Evolutionary conservation across 352 stramenopile species (phyloP), one percentile per base, ranked within the genome.

Genomic region (Peronospora farinosa): DNA sequence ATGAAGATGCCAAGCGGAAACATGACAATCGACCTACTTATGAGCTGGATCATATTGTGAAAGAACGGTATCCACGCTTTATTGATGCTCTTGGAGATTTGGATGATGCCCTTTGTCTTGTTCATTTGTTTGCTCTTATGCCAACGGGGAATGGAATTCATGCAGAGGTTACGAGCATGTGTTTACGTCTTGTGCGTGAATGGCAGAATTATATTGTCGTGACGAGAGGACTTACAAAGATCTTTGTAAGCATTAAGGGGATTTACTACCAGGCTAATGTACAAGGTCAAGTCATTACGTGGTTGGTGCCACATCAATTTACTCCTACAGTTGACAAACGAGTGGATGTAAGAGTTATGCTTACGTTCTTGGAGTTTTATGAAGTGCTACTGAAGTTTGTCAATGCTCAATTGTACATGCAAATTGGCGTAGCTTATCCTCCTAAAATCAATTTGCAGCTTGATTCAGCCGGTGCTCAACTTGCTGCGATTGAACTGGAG

Each of bases 361-460:
- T 97, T 23, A 99, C 96, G 33, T 99, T 99, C 77, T 85, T 99
- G 33, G 97, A 99, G 80, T 99, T 99, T 60, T 99, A 99, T 73
- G 79, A 98, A 56, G 92, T 97, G 41, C 69, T 99, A 21, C 74
- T 99, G 47, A 95, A 97, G 68, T 99, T 99, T 72, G 96, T 98
- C 27, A 79, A 99, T 63, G 99, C 90, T 67, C 98, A 99, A 68
- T 74, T 99, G 5, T 99, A 99, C 73, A 87, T 83, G 55, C 86
- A 96, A 31, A 63, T 98, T 21, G 96, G 95, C 17, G 72, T 99
- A 10, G 57, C 75, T 27, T 99, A 98, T 72, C 96, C 96, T 16
- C 88, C 97, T 17, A 87, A 88, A 65, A 89, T 96, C 54, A 84
- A 96, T 50, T 59, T 90, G 35, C 67, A 88, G 39, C 57, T 92